Evolutionary conservation across 441 rosid species (phyloP).

Genomic region (Melastoma candidum): DNA sequence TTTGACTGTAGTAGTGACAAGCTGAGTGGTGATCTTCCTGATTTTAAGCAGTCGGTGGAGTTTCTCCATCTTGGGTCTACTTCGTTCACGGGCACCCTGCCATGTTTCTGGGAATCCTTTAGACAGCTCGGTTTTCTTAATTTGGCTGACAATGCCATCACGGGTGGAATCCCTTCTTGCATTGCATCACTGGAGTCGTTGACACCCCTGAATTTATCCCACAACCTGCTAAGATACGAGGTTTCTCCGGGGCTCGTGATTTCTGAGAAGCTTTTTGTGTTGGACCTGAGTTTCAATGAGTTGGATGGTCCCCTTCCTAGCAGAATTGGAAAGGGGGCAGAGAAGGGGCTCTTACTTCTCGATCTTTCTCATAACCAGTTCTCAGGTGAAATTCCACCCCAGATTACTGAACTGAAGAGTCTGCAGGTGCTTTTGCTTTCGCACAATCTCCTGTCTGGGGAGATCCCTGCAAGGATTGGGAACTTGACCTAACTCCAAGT

Average conservation of each 20-base stretch:
- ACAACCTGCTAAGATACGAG: conserved; percentile 44
- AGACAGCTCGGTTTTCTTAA: conserved; percentile 42
- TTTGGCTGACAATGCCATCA: conserved; percentile 53
- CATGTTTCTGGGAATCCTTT: conserved; percentile 60
- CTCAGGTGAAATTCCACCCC: conserved; percentile 59
- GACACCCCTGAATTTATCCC: conserved; percentile 55
- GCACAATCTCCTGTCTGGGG: conserved; percentile 62
- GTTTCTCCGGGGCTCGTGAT: conserved; percentile 67
- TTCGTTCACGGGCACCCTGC: conserved; percentile 63
- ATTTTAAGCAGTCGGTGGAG: conserved; percentile 51
- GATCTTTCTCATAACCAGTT: conserved; percentile 71
- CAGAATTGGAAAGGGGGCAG: conserved; percentile 49
- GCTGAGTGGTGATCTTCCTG: conserved; percentile 42
- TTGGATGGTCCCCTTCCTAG: conserved; percentile 66
- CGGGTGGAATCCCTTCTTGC: conserved; percentile 88
- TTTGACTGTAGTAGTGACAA: conserved; percentile 54
- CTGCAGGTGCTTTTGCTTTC: conserved; percentile 85
- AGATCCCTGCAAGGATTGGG: conserved; percentile 76
- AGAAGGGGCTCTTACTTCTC: conserved; percentile 73
- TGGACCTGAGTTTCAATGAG: conserved; percentile 78
- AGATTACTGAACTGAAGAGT: conserved; percentile 66
- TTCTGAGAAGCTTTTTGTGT: conserved; percentile 56
- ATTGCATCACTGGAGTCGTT: conserved; percentile 46
- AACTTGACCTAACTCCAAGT: conserved; percentile 79
- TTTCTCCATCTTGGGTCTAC: conserved; percentile 64